Conservation (phyloP, 192 early-diverging fungal species). For the Rhizoclosmatium globosum region DNA sequence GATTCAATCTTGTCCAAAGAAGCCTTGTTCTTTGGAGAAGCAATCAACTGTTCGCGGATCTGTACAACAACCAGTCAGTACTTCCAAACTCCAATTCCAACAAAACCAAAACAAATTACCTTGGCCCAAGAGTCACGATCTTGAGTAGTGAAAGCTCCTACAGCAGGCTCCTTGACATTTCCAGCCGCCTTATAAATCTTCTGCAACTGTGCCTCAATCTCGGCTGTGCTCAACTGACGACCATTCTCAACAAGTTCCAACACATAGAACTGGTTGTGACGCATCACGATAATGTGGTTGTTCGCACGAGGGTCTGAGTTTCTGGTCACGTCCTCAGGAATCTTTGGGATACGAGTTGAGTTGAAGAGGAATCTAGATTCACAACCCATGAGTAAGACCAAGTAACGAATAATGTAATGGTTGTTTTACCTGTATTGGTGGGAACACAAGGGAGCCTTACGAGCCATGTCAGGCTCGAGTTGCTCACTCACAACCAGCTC, state of each 20-base stretch:
- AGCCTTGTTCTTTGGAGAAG: slow-evolving; percentile 74
- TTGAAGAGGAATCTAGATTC: slow-evolving; percentile 81
- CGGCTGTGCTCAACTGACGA: slow-evolving; percentile 80
- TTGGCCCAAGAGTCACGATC: slow-evolving; percentile 95
- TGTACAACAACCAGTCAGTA: not conserved
- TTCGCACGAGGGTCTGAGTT: slow-evolving; percentile 76
- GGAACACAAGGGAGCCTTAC: slow-evolving; percentile 83
- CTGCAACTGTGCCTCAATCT: slow-evolving; percentile 83
- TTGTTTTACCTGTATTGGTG: slow-evolving; percentile 87
- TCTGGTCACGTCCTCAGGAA: slow-evolving; percentile 83
- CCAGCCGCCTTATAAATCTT: slow-evolving; percentile 77
- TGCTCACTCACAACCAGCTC: slow-evolving; percentile 75
- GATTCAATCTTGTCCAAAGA: slow-evolving; percentile 85
- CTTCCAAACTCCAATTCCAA: slow-evolving; percentile 38
- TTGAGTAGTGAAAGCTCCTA: slow-evolving; percentile 91
- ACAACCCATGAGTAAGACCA: not conserved
- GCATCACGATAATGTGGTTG: slow-evolving; percentile 85
- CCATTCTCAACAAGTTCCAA: slow-evolving; percentile 81
- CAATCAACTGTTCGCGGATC: slow-evolving; percentile 34
- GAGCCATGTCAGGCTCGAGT: slow-evolving; percentile 83
- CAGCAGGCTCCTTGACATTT: slow-evolving; percentile 68
- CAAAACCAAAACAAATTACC: slow-evolving; percentile 41
- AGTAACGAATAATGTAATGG: not conserved
- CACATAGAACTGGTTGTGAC: slow-evolving; percentile 91
- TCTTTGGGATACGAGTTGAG: slow-evolving; percentile 87